Conservation (phyloP, 768 basidiomycete genomes). For the Boletus edulis region DNA sequence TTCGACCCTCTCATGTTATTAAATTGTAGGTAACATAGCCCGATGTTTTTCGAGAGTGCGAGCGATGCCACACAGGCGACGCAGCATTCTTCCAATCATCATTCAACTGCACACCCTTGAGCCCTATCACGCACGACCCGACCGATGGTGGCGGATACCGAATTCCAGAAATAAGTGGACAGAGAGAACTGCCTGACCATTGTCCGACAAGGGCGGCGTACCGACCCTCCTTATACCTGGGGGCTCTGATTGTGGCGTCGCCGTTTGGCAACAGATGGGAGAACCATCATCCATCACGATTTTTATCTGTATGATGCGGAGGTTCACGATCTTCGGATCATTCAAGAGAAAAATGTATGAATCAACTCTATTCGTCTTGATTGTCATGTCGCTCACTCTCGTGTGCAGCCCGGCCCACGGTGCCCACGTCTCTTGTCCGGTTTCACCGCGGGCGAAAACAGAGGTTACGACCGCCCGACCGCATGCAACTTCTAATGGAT, state of each 20-base stretch:
- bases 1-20: neutral
- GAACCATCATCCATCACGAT: constrained; percentile 3
- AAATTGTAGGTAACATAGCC: neutral
- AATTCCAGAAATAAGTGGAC: neutral
- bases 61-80: neutral
- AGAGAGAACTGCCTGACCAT: neutral
- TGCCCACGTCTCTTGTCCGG: neutral
- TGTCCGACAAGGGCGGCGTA: too few species aligned
- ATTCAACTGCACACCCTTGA: neutral
- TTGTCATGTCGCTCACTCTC: constrained; percentile 7
- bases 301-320: neutral
- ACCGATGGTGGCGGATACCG: neutral
- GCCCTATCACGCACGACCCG: neutral
- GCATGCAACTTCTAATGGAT: neutral
- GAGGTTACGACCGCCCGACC: neutral
- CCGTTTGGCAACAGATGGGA: constrained; percentile 4
- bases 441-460: neutral
- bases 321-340: constrained; percentile 11
- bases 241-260: constrained; percentile 14
- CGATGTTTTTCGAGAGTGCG: neutral
- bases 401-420: neutral
- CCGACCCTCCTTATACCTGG: neutral
- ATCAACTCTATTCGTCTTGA: neutral
- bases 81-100: neutral
- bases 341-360: constrained; percentile 6